Conservation (phyloP, 768 basidiomycete genomes). For the Hygrophoropsis aurantiaca region DNA sequence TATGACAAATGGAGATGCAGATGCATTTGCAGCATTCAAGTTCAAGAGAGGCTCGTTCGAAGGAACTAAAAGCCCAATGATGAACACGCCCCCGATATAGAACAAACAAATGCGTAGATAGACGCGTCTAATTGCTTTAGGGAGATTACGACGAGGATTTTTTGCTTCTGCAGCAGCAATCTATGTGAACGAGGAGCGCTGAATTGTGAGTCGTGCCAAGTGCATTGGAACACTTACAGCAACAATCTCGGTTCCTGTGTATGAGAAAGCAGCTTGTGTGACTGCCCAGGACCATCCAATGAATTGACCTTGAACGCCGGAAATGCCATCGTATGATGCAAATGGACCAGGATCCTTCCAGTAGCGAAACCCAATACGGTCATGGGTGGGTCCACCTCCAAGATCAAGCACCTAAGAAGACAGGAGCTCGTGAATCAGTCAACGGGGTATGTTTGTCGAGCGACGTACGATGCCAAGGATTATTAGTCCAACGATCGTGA, state of each 20-base stretch:
- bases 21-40: constrained; percentile 34
- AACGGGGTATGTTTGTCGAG: not conserved
- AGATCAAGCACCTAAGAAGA: constrained; percentile 35
- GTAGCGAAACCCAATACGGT: constrained; percentile 49
- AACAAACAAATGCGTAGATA: constrained; percentile 42
- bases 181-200: constrained; percentile 11
- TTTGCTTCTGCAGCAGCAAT: constrained; percentile 49
- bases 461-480: constrained; percentile 43
- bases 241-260: constrained; percentile 55
- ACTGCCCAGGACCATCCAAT: constrained; percentile 50
- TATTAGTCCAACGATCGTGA: constrained; percentile 44
- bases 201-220: not conserved
- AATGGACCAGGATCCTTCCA: constrained; percentile 61
- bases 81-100: constrained; percentile 40
- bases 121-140: constrained; percentile 41
- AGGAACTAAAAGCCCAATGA: constrained; percentile 50
- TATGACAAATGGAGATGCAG: constrained; percentile 50
- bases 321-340: constrained; percentile 37
- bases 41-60: constrained; percentile 38
- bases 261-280: constrained; percentile 60
- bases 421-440: no score
- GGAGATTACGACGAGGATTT: constrained; percentile 46
- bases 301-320: constrained; percentile 52
- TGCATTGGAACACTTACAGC: constrained; percentile 27
- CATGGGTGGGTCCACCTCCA: constrained; percentile 55